These are phyloP conservation scores for Eutrema salsugineum DNA, from an alignment of 441 rosid genomes.

Conservation along the genomic window DNA sequence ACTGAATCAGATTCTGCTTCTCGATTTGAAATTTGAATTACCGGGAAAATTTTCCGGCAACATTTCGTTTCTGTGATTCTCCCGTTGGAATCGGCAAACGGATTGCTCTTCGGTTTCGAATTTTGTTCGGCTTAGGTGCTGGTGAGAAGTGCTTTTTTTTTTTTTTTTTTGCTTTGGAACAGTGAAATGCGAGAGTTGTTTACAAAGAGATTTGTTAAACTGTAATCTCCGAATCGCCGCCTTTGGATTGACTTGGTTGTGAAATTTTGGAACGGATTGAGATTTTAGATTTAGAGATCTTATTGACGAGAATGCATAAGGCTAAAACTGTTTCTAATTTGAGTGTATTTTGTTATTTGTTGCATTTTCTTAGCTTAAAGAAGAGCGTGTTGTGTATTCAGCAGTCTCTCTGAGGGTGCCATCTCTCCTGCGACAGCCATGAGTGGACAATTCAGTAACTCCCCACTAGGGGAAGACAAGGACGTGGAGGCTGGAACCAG, in stretches of 20 bases:
- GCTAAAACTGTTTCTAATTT: slow-evolving; percentile 11
- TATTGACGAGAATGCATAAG: background rate
- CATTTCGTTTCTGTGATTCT: background rate
- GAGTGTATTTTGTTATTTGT: background rate
- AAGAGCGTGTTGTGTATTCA: slow-evolving; percentile 15
- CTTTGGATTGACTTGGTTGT: background rate
- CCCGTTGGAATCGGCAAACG: background rate
- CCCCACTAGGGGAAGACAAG: slow-evolving; percentile 40
- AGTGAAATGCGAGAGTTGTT: slow-evolving; percentile 17
- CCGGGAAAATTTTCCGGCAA: background rate
- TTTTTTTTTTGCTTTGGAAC: background rate
- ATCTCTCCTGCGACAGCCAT: slow-evolving; percentile 79
- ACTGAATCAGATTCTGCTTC: slow-evolving; percentile 11
- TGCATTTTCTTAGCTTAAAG: background rate
- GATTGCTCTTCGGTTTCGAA: background rate
- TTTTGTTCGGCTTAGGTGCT: background rate
- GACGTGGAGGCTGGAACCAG: slow-evolving; percentile 51
- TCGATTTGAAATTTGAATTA: slow-evolving; percentile 20
- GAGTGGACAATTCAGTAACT: slow-evolving; percentile 39
- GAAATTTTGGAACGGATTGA: background rate
- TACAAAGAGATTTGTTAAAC: background rate
- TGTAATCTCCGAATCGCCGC: background rate
- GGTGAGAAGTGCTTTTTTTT: slow-evolving; percentile 16
- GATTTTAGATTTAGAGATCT: background rate
- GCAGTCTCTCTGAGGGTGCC: slow-evolving; percentile 39